These are phyloP conservation scores for Plasmopara muralis DNA, from an alignment of 352 stramenopile genomes.

Conservation along the genomic window DNA sequence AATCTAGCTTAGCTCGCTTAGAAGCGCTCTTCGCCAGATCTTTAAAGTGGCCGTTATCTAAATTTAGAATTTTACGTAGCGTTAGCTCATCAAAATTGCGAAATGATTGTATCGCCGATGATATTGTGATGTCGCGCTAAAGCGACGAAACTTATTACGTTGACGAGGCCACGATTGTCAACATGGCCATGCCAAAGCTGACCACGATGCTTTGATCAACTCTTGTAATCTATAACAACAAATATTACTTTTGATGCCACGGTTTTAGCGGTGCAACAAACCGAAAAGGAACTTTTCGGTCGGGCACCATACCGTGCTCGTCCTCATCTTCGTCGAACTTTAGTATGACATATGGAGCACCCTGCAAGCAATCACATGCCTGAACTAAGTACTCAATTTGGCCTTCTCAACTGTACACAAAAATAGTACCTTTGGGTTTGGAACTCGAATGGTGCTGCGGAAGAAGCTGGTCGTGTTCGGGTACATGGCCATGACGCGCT, in stretches of 20 bases:
- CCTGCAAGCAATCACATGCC: slow-evolving; percentile 20
- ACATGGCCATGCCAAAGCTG: too few species aligned
- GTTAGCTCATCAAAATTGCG: too few species aligned
- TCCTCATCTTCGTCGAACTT: slow-evolving; percentile 98
- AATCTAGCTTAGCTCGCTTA: too few species aligned
- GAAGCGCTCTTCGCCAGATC: too few species aligned
- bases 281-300: slow-evolving; percentile 89
- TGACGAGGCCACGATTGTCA: too few species aligned
- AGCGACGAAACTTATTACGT: too few species aligned
- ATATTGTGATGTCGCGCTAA: too few species aligned
- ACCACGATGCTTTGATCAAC: too few species aligned
- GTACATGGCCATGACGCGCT: slow-evolving; percentile 96
- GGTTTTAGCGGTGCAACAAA: slow-evolving; percentile 88
- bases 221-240: not conserved
- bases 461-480: slow-evolving; percentile 98
- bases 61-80: too few species aligned
- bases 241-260: slow-evolving; percentile 40
- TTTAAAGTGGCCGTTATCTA: too few species aligned
- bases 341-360: slow-evolving; percentile 90
- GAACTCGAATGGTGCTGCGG: slow-evolving; percentile 85
- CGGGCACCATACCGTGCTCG: slow-evolving; percentile 85
- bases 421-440: slow-evolving; percentile 68
- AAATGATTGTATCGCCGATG: too few species aligned
- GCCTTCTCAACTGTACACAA: not conserved
- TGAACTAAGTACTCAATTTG: slow-evolving; percentile 1